Conservation (phyloP, 2,329 filamentous ascomycete species). For the Cordyceps fumosorosea region DNA sequence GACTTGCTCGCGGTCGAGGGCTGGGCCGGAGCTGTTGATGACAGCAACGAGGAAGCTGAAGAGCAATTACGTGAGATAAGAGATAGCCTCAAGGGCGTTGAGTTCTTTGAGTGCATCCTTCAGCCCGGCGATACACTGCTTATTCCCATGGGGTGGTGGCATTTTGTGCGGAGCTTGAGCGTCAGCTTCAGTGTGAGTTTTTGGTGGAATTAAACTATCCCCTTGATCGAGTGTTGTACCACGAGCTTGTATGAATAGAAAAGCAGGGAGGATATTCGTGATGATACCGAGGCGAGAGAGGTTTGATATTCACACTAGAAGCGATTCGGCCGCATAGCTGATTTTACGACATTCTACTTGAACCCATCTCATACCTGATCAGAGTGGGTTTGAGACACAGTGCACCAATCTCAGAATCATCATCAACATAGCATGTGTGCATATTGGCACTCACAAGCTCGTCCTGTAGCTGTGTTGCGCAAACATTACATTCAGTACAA, state of each 20-base stretch:
- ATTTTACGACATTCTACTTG: no score
- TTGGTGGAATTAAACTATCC: slow-evolving; percentile 68
- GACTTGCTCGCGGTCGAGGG: slow-evolving; percentile 68
- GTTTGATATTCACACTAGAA: neutral
- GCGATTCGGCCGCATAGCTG: no score
- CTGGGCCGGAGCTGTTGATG: slow-evolving; percentile 37
- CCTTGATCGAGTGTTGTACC: neutral
- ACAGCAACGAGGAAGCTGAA: slow-evolving; percentile 18
- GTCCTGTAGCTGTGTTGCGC: no score
- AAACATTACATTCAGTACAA: no score
- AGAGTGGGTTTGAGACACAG: no score
- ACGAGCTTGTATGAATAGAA: neutral
- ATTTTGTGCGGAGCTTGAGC: slow-evolving; percentile 82
- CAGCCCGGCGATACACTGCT: slow-evolving; percentile 79
- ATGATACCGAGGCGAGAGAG: neutral
- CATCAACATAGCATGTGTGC: no score
- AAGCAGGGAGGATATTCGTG: neutral
- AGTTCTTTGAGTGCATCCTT: slow-evolving; percentile 65
- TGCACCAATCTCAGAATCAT: no score
- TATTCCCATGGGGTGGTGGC: slow-evolving; percentile 95
- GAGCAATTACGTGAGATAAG: slow-evolving; percentile 28
- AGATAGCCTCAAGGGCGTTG: slow-evolving; percentile 48
- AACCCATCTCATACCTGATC: no score
- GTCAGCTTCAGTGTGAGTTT: slow-evolving; percentile 94
- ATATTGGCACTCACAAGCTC: no score